Conservation (phyloP, 2,329 filamentous ascomycete species). For the Sarocladiaceae sp. region DNA sequence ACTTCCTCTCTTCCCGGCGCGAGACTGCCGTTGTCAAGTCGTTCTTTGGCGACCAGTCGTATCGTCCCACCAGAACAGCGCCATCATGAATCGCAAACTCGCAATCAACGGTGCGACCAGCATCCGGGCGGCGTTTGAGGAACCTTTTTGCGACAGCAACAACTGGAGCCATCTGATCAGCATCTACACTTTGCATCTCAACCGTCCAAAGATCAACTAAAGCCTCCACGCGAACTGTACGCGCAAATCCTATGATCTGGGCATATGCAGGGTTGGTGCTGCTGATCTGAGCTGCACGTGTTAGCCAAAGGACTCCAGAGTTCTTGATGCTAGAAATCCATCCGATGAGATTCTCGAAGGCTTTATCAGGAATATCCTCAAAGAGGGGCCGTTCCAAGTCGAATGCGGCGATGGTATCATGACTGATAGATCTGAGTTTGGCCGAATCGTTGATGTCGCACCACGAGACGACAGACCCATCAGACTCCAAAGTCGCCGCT, state of each 20-base stretch:
- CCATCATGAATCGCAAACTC: constrained; percentile 10
- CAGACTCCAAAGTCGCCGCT: no score
- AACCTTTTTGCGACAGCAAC: neutral
- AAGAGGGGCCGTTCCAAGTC: no score
- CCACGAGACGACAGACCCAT: no score
- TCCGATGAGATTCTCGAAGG: neutral
- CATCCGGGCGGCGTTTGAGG: neutral
- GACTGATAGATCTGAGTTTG: no score
- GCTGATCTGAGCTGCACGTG: neutral
- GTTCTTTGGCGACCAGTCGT: neutral
- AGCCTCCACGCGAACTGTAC: constrained; percentile 6
- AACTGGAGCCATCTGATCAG: neutral
- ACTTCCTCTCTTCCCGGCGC: no score
- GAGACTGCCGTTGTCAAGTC: no score
- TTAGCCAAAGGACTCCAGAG: constrained; percentile 9
- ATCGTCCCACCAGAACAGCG: neutral
- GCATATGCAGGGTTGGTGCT: constrained; percentile 1
- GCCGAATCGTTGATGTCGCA: no score
- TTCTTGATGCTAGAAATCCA: neutral
- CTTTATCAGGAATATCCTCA: no score
- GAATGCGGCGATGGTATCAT: no score
- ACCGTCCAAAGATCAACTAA: neutral
- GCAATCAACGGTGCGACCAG: neutral
- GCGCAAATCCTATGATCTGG: neutral
- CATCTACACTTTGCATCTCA: neutral